These are phyloP conservation scores for Syncephalastrum contaminatum DNA, from an alignment of 371 early-diverging fungal species.

Conservation along the genomic window DNA sequence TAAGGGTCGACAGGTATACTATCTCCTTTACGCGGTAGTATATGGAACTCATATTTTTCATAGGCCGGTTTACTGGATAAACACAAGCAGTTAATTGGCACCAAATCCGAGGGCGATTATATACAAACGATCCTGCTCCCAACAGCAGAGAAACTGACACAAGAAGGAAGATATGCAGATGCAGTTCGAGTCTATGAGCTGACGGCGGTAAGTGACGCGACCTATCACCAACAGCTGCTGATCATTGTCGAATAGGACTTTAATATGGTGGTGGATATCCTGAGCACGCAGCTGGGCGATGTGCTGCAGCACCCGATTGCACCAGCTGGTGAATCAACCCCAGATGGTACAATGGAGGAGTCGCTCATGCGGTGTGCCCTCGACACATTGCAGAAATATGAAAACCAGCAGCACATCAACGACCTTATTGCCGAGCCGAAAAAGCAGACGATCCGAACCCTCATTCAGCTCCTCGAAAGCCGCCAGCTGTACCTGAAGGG, in stretches of 20 bases:
- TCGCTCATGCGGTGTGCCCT: conserved; percentile 12
- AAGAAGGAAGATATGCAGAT: conserved; percentile 68
- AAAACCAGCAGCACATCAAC: conserved; percentile 19
- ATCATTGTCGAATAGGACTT: conserved; percentile 47
- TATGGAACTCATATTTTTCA: conserved; percentile 5
- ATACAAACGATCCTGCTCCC: conserved; percentile 55
- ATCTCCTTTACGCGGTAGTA: not conserved
- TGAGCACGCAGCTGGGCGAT: conserved; percentile 71
- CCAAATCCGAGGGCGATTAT: conserved; percentile 58
- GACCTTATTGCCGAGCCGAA: conserved; percentile 14
- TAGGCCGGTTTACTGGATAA: conserved; percentile 65
- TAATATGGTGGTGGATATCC: conserved; percentile 71
- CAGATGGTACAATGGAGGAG: conserved; percentile 10
- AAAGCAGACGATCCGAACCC: conserved; percentile 12
- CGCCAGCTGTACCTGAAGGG: conserved; percentile 18
- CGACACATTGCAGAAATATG: conserved; percentile 14
- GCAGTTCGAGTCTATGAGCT: conserved; percentile 76
- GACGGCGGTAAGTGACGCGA: conserved; percentile 40
- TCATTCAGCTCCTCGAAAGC: conserved; percentile 13
- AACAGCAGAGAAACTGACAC: conserved; percentile 69
- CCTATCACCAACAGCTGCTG: not conserved
- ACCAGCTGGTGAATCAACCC: not conserved
- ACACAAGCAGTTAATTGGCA: conserved; percentile 57
- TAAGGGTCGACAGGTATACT: conserved; percentile 24
- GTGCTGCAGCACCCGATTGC: conserved; percentile 14